Conservation (phyloP, 768 basidiomycete species). For the Podaxis carcinomalis region DNA sequence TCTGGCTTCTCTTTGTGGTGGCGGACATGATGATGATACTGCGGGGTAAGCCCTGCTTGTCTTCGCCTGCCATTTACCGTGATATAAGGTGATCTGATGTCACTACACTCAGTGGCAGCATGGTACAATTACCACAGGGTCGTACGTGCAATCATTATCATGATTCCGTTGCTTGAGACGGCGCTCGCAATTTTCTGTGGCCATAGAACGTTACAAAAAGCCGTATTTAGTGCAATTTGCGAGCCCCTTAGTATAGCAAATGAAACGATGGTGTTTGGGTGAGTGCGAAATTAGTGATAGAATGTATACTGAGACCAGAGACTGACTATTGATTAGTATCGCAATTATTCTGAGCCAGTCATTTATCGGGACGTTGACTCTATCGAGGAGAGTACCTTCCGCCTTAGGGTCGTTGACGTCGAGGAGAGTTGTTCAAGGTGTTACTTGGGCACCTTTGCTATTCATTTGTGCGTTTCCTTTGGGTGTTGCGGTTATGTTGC, state of each 20-base stretch:
- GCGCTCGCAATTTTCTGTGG: not conserved
- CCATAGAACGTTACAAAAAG: not conserved
- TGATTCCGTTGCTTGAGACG: not conserved
- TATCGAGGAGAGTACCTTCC: not conserved
- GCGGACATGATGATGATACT: slow-evolving; percentile 16
- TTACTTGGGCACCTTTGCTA: slow-evolving; percentile 10
- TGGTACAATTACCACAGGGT: not conserved
- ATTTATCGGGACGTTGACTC: not conserved
- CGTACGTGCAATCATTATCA: not conserved
- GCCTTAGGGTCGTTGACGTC: not conserved
- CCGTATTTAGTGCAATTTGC: not conserved
- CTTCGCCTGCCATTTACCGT: not conserved
- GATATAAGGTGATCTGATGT: not conserved
- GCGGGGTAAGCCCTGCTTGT: slow-evolving; percentile 11
- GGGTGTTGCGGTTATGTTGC: not conserved
- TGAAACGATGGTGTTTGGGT: not conserved
- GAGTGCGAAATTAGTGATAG: not conserved
- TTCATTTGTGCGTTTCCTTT: not conserved
- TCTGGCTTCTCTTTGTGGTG: slow-evolving; percentile 13
- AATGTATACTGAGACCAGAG: not conserved
- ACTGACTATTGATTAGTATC: not conserved
- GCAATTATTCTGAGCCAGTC: not conserved
- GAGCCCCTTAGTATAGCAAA: not conserved
- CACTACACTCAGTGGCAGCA: not conserved
- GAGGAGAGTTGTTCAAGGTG: not conserved